Conservation (phyloP, 2,329 filamentous ascomycete species). For the Truncatella angustata region DNA sequence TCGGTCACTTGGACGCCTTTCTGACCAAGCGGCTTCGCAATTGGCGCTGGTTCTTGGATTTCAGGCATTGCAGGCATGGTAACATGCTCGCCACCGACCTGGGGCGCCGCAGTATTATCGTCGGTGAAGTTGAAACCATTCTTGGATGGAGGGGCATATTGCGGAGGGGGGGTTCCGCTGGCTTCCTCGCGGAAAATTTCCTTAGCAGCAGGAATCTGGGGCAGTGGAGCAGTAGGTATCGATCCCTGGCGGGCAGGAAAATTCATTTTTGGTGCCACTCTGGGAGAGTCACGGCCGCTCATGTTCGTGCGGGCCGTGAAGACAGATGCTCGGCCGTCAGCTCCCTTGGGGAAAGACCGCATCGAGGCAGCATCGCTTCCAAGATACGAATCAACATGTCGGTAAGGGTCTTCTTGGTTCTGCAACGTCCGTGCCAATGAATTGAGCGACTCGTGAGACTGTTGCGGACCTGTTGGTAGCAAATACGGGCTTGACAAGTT, state of each 20-base stretch:
- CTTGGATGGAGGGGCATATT: constrained; percentile 18
- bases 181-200: constrained; percentile 14
- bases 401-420: constrained; percentile 81
- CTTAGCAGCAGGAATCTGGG: constrained; percentile 22
- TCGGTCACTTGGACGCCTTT: constrained; percentile 18
- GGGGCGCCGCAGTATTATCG: constrained; percentile 22
- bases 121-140: constrained; percentile 36
- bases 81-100: constrained; percentile 20
- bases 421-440: constrained; percentile 77
- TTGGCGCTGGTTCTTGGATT: constrained; percentile 36
- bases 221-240: constrained; percentile 36
- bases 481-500: constrained; percentile 83
- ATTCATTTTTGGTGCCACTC: constrained; percentile 17
- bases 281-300: constrained; percentile 24
- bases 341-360: constrained; percentile 45
- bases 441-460: constrained; percentile 81
- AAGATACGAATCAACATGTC: constrained; percentile 58
- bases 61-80: constrained; percentile 33
- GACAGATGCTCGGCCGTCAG: constrained; percentile 36
- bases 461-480: constrained; percentile 77
- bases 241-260: constrained; percentile 43
- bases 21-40: constrained; percentile 19
- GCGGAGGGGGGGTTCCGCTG: constrained; percentile 12
- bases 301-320: constrained; percentile 39
- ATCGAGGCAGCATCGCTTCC: constrained; percentile 56